Evolutionary conservation across 2,329 filamentous ascomycete genomes (phyloP).

Genomic region (Penicillium sp.): DNA sequence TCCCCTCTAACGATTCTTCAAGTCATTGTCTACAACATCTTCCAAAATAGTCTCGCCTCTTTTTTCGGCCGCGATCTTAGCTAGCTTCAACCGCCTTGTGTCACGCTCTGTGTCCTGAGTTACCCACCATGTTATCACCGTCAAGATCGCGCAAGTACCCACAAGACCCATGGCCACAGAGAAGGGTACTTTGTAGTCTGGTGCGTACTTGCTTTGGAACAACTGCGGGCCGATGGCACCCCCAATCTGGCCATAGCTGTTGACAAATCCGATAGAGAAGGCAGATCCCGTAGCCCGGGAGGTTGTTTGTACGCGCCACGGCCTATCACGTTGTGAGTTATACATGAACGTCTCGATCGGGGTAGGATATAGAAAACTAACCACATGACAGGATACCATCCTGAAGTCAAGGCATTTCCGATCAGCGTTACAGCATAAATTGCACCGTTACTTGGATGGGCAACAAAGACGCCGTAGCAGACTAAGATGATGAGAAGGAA

Average conservation of each 20-base stretch:
- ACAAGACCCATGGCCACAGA: conserved; percentile 47
- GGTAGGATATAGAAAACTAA: neutral
- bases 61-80: conserved; percentile 43
- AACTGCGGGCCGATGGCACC: conserved; percentile 50
- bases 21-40: conserved; percentile 44
- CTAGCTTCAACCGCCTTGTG: conserved; percentile 46
- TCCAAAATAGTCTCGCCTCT: conserved; percentile 45
- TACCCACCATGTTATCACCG: conserved; percentile 47
- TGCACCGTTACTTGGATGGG: conserved; percentile 47
- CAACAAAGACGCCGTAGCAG: conserved; percentile 48
- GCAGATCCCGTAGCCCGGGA: conserved; percentile 49
- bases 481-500: conserved; percentile 46
- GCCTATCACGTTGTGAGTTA: conserved; percentile 25
- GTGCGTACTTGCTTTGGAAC: conserved; percentile 47
- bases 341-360: neutral
- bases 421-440: conserved; percentile 51
- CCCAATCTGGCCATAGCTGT: conserved; percentile 52
- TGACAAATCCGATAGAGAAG: conserved; percentile 52
- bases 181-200: conserved; percentile 47
- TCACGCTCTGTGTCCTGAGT: conserved; percentile 47
- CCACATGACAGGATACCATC: conserved; percentile 53
- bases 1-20: conserved; percentile 22
- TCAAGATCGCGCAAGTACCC: conserved; percentile 44
- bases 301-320: conserved; percentile 52
- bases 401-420: conserved; percentile 43